These are phyloP conservation scores for Hsuehochloa calcarea DNA, from an alignment of 176 grass and related monocot genomes.

Conservation along the genomic window DNA sequence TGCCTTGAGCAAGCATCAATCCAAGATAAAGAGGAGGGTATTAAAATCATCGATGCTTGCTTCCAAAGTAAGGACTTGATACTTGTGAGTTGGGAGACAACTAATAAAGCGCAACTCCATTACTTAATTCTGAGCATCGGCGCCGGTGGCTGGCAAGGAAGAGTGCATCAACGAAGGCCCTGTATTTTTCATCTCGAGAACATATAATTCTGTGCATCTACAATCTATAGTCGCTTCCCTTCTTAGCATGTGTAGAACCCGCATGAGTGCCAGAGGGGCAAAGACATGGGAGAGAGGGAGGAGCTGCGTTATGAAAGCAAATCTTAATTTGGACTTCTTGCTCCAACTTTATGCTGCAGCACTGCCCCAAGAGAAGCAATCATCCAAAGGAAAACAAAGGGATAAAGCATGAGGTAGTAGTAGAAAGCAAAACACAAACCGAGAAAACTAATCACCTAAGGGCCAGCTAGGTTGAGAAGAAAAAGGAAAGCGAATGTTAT, in stretches of 20 bases:
- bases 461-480: too few species aligned
- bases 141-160: conserved; percentile 11
- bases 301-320: conserved; percentile 41
- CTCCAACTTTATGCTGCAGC: conserved; percentile 36
- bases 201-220: conserved; percentile 34
- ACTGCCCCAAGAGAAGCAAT: conserved; percentile 36
- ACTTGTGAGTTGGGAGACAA: conserved; percentile 36
- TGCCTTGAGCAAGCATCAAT: conserved; percentile 48
- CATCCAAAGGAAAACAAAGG: conserved; percentile 41
- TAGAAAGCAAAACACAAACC: conserved; percentile 26
- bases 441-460: conserved; percentile 25
- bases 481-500: neutral
- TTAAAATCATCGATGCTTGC: conserved; percentile 36
- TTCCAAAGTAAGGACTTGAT: conserved; percentile 43
- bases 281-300: neutral
- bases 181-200: neutral
- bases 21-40: conserved; percentile 18
- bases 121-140: conserved; percentile 31
- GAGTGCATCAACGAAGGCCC: conserved; percentile 12
- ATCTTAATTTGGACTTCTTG: conserved; percentile 47
- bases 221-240: neutral
- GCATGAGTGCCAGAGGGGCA: conserved; percentile 32
- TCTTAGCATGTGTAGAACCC: neutral
- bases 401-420: neutral
- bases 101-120: conserved; percentile 33